phyloP scores from a whole-genome alignment of 371 early-diverging fungal species.

The Quaeritorhiza haematococci region DNA sequence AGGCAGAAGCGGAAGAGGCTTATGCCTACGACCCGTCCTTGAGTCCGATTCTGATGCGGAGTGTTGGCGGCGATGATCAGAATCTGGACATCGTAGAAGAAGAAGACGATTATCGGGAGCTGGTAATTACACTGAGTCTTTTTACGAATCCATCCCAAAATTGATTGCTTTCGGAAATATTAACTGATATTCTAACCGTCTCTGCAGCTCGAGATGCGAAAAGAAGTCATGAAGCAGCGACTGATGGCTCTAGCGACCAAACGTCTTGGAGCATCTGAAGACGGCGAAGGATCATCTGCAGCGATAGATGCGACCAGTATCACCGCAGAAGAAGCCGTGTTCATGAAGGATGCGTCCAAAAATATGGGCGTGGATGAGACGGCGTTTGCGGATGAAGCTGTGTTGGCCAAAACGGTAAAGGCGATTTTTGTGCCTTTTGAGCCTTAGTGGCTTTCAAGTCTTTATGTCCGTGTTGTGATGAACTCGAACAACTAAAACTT shows the following conservation, averaged over 20 bases:
- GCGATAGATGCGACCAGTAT: too few relatives aligned
- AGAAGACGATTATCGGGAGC: conserved; percentile 51
- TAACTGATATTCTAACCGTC: neutral
- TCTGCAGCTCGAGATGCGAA: conserved; percentile 2
- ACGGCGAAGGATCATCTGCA: too few relatives aligned
- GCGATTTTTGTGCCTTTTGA: too few relatives aligned
- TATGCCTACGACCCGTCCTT: conserved; percentile 56
- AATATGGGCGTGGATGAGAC: conserved; percentile 78
- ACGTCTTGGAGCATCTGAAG: too few relatives aligned
- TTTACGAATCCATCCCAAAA: neutral
- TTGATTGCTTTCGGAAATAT: too few relatives aligned
- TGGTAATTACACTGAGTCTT: conserved; percentile 38
- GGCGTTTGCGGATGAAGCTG: conserved; percentile 73
- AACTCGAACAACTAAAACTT: neutral
- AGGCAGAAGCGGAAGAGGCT: conserved; percentile 30
- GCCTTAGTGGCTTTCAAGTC: neutral
- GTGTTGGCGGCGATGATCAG: conserved; percentile 50
- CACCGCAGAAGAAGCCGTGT: neutral
- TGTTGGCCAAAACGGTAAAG: conserved; percentile 51
- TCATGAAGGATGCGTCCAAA: conserved; percentile 60
- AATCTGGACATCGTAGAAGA: conserved; percentile 56
- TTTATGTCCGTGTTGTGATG: neutral
- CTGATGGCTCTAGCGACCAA: neutral
- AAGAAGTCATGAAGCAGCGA: conserved; percentile 1
- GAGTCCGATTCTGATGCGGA: conserved; percentile 58